Base-by-base conservation (phyloP, 2,329 filamentous ascomycete species). In the Gaeumannomyces sp. region DNA sequence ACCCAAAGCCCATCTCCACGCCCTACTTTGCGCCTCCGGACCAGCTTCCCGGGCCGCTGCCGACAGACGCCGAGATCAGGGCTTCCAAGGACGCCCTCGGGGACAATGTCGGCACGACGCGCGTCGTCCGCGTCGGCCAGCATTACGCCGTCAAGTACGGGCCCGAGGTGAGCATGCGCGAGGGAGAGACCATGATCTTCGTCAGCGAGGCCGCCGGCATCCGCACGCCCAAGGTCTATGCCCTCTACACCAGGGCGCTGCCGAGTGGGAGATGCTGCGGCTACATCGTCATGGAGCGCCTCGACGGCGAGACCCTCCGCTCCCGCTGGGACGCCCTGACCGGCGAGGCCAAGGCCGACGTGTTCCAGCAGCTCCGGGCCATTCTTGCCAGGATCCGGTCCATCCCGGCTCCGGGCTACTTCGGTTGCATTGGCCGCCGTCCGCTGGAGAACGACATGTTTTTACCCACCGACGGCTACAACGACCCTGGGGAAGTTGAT, bases 241-340 rank as follows among this genome's bases (percentile, higher is more conserved):
- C 67, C 56, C 68, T 70, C 31, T 70, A 71, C 50, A 33, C 33
- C 4, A 33, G 11, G 4, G 10, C 33, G 33, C 33, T 10, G 11
- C 33, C 33, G 33, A 11, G 11, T 11, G 33, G 8, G 11, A 2
- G 33, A 33, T 2, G 11, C 7, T 13, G 33, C 33, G 33, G 8
- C 11, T 67, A 63, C 60, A 66, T 67, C 61, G 45, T 67, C 22
- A 67, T 67, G 65, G 25, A 67, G 62, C 62, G 62, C 63, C 29
- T 66, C 38, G 53, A 63, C 22, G 66, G 66, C 45, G 60, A 33
- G 35, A 64, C 63, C 7, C 60, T 67, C 27, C n/a, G 29, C 33
- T 29, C 60, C n/a, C 27, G 38, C 25, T 67, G 59, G 64, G 64
- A 35, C 57, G 60, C 58, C 59, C 29, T 67, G 29, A 64, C 65